A percentile compares a stretch with the other conserved stretches of the same genome.
These are phyloP conservation scores for Mimosa bimucronata DNA, from an alignment of 306 rosid genomes.

Conservation along the genomic window DNA sequence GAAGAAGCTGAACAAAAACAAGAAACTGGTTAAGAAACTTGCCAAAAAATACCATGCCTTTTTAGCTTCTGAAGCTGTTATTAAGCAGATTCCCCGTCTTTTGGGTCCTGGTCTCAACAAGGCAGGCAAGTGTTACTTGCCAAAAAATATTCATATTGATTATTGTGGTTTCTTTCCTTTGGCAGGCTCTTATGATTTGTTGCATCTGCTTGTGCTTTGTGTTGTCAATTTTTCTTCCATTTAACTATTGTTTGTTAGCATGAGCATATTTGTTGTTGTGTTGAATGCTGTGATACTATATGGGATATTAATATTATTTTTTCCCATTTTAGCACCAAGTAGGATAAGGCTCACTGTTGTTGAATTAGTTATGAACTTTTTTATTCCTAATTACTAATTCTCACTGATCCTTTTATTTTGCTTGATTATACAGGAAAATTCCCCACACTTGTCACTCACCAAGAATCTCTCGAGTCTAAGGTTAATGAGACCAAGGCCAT, in stretches of 20 bases:
- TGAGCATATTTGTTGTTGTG: neutral
- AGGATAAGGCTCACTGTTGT: neutral
- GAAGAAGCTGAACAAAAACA: conserved; percentile 73
- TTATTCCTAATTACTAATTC: neutral
- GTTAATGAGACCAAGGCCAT: conserved; percentile 67
- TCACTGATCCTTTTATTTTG: neutral
- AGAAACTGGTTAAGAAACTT: conserved; percentile 64
- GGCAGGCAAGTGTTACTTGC: conserved; percentile 54
- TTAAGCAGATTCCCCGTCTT: conserved; percentile 78
- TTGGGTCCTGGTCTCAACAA: conserved; percentile 78
- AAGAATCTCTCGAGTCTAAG: conserved; percentile 67
- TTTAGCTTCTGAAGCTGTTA: conserved; percentile 72
- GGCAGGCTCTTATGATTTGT: neutral
- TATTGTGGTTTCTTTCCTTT: neutral
- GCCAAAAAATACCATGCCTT: conserved; percentile 73
- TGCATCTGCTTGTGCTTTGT: neutral
- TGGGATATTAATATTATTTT: neutral
- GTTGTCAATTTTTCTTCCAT: neutral
- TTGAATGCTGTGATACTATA: neutral
- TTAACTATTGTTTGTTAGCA: neutral
- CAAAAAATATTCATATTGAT: neutral
- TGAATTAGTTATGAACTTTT: neutral
- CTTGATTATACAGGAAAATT: conserved; percentile 52
- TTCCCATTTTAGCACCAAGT: neutral
- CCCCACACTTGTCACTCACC: conserved; percentile 65